A percentile compares a stretch with the other conserved stretches of the same genome.
These are phyloP conservation scores for Cystofilobasidium capitatum DNA, from an alignment of 768 basidiomycete genomes.

Conservation along the genomic window DNA sequence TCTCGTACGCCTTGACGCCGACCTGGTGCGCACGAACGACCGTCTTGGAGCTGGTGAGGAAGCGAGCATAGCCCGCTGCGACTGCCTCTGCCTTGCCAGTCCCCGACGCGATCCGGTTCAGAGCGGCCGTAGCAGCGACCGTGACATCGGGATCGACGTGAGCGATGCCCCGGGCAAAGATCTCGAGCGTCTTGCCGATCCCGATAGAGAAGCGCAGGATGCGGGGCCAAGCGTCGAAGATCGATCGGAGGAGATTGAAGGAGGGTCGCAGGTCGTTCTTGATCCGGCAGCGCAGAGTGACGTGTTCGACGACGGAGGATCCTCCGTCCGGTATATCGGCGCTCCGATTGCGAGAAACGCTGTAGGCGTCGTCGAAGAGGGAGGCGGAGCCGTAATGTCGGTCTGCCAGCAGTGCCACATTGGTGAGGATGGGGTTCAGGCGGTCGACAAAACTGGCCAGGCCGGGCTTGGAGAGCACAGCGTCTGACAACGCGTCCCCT, in stretches of 20 bases:
- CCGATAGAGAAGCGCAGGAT: slow-evolving; percentile 47
- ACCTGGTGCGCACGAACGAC: slow-evolving; percentile 56
- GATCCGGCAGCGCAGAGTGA: slow-evolving; percentile 14
- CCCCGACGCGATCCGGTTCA: slow-evolving; percentile 59
- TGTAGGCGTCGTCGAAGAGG: slow-evolving; percentile 58
- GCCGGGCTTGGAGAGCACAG: slow-evolving; percentile 53
- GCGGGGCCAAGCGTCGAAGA: slow-evolving; percentile 77
- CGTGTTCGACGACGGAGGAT: slow-evolving; percentile 59
- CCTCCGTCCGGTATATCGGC: slow-evolving; percentile 58
- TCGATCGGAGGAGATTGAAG: slow-evolving; percentile 61
- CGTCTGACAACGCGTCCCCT: slow-evolving; percentile 47
- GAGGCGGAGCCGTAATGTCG: slow-evolving; percentile 64
- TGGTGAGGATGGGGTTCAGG: slow-evolving; percentile 50
- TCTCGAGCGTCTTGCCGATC: slow-evolving; percentile 57
- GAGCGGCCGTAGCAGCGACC: slow-evolving; percentile 56
- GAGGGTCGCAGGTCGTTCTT: neutral
- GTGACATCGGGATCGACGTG: slow-evolving; percentile 70
- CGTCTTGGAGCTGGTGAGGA: slow-evolving; percentile 61
- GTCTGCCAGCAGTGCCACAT: slow-evolving; percentile 53
- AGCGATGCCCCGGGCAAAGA: slow-evolving; percentile 69
- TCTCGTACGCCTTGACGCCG: slow-evolving; percentile 42
- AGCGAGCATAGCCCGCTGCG: slow-evolving; percentile 55
- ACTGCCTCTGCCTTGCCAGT: slow-evolving; percentile 47
- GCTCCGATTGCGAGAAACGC: slow-evolving; percentile 39
- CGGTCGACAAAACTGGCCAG: slow-evolving; percentile 65